Conservation (phyloP, 2,329 filamentous ascomycete genomes). For the Apiospora phragmitis region DNA sequence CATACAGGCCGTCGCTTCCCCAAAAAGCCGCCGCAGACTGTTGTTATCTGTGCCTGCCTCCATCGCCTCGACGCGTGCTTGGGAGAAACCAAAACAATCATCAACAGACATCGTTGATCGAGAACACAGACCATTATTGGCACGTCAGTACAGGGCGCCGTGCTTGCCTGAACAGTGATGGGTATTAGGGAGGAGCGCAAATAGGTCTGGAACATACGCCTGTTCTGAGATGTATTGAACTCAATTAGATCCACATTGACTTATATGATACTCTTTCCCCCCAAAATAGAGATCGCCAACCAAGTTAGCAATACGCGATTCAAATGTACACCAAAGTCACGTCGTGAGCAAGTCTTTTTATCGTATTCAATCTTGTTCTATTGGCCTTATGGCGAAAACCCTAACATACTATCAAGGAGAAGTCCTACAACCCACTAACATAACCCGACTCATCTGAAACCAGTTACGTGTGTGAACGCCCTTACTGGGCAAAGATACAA, state of each 20-base stretch:
- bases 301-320: background rate
- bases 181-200: background rate
- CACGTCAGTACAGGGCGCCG: background rate
- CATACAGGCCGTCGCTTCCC: background rate
- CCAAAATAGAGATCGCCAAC: background rate
- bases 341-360: background rate
- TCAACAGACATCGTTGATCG: background rate
- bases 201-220: background rate
- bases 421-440: background rate
- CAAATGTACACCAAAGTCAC: background rate
- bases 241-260: background rate
- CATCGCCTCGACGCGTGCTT: background rate
- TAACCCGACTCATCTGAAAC: background rate
- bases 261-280: background rate
- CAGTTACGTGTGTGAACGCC: background rate
- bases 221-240: background rate
- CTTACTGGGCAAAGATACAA: background rate
- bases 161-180: background rate
- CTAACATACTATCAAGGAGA: slow-evolving; percentile 5
- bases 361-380: background rate
- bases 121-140: background rate
- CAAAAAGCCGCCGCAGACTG: background rate
- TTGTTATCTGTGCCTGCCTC: background rate
- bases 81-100: background rate
- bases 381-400: background rate